Percentiles rank a stretch among this genome's conserved stretches.
Evolutionary conservation across 257 asterid species (phyloP).

Genomic region (Solanum medicagineum): DNA sequence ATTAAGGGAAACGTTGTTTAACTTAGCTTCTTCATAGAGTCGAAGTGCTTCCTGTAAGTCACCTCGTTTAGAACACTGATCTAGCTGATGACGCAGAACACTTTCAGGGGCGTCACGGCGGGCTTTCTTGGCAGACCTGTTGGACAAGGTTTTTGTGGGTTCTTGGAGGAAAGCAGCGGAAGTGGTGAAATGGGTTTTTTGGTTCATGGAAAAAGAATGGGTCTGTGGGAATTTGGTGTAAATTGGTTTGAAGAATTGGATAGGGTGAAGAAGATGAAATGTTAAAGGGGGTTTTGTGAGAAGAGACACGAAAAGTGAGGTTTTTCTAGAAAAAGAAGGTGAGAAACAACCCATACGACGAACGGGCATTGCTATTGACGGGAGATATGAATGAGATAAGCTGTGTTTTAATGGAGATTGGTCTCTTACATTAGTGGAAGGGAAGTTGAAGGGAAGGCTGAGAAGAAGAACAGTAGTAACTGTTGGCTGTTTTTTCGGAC

Average conservation of each 20-base stretch:
- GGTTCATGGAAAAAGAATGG: background rate
- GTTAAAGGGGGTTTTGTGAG: background rate
- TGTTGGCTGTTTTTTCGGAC: background rate
- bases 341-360: background rate
- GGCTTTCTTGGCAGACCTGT: background rate
- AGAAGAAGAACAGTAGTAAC: background rate
- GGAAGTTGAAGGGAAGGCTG: background rate
- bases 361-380: background rate
- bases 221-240: background rate
- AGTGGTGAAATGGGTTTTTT: background rate
- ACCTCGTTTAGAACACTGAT: background rate
- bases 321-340: background rate
- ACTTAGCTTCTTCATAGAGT: slow-evolving; percentile 70
- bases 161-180: background rate
- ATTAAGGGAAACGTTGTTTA: slow-evolving; percentile 29
- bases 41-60: slow-evolving; percentile 44
- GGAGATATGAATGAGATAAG: background rate
- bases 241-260: background rate
- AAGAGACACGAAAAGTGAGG: background rate
- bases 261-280: background rate
- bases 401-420: background rate
- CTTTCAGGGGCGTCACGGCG: background rate
- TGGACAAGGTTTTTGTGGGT: background rate
- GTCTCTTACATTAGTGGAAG: background rate
- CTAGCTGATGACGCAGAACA: background rate